phyloP scores from a whole-genome alignment of 352 stramenopile genomes.

The Pythium biforme region DNA sequence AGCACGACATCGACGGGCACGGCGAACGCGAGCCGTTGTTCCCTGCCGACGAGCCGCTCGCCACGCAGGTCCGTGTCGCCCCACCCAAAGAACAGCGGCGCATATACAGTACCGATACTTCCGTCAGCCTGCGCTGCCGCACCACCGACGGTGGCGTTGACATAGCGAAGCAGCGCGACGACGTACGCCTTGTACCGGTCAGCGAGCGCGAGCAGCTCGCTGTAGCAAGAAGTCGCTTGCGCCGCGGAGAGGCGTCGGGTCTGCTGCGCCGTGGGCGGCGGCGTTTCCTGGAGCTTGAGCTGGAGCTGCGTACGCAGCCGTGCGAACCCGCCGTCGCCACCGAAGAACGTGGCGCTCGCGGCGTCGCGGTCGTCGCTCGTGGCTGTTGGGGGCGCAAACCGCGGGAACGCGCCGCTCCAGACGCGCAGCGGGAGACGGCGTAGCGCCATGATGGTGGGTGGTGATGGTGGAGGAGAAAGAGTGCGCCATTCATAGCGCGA shows the following conservation, averaged over 20 bases:
- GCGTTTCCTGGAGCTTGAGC: slow-evolving; percentile 51
- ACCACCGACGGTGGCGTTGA: not conserved
- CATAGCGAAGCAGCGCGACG: slow-evolving; percentile 39
- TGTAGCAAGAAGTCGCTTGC: slow-evolving; percentile 18
- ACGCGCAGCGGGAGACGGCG: slow-evolving; percentile 23
- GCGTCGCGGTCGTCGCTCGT: slow-evolving; percentile 28
- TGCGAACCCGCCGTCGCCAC: slow-evolving; percentile 15
- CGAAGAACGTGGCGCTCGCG: slow-evolving; percentile 20
- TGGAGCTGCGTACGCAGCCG: slow-evolving; percentile 21
- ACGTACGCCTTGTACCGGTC: slow-evolving; percentile 45
- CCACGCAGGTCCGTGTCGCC: slow-evolving; percentile 30
- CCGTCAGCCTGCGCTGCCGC: not conserved
- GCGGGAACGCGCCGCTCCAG: slow-evolving; percentile 50
- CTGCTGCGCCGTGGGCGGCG: slow-evolving; percentile 26
- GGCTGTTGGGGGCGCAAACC: slow-evolving; percentile 30
- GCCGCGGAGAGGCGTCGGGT: slow-evolving; percentile 1
- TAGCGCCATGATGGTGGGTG: not conserved
- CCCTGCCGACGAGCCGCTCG: slow-evolving; percentile 33
- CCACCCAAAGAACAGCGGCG: slow-evolving; percentile 51
- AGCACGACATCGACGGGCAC: slow-evolving; percentile 30
- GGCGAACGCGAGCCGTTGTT: slow-evolving; percentile 24
- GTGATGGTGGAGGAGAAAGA: not conserved
- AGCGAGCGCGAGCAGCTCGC: slow-evolving; percentile 33
- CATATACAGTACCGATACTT: slow-evolving; percentile 19
- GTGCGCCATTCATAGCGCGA: slow-evolving; percentile 1